A percentile compares a stretch with the other conserved stretches of the same genome.
Conservation (phyloP, 2,329 filamentous ascomycete genomes). For the Botrytis porri region DNA sequence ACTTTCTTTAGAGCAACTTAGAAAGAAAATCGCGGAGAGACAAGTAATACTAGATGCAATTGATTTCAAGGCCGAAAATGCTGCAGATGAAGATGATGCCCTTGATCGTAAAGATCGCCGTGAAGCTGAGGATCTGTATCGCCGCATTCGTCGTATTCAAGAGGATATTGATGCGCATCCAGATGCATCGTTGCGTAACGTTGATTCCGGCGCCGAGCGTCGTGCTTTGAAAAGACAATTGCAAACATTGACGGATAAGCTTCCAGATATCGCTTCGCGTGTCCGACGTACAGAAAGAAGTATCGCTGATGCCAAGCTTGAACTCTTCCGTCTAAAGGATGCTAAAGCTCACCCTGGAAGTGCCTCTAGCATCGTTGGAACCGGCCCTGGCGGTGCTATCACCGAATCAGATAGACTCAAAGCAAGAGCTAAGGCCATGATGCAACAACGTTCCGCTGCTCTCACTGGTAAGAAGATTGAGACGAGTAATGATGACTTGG, state of each 20-base stretch:
- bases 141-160: slow-evolving; percentile 84
- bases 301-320: slow-evolving; percentile 86
- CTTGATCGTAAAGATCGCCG: slow-evolving; percentile 86
- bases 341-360: slow-evolving; percentile 86
- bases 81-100: slow-evolving; percentile 84
- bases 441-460: slow-evolving; percentile 95
- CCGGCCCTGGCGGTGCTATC: slow-evolving; percentile 82
- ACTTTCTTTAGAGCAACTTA: slow-evolving; percentile 78
- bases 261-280: slow-evolving; percentile 88
- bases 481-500: slow-evolving; percentile 65
- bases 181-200: slow-evolving; percentile 64
- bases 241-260: slow-evolving; percentile 80
- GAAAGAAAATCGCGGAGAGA: slow-evolving; percentile 90
- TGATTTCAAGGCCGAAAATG: slow-evolving; percentile 91
- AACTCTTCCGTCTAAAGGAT: slow-evolving; percentile 90
- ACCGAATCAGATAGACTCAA: slow-evolving; percentile 95
- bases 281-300: slow-evolving; percentile 87
- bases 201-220: slow-evolving; percentile 85
- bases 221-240: slow-evolving; percentile 84
- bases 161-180: slow-evolving; percentile 94
- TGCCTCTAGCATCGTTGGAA: slow-evolving; percentile 79
- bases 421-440: slow-evolving; percentile 93
- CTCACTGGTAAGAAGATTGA: slow-evolving; percentile 81
- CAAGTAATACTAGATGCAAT: slow-evolving; percentile 93
- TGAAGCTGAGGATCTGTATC: slow-evolving; percentile 91